Base-by-base conservation (phyloP, 2,329 filamentous ascomycete genomes). In the Claviceps lovelessii region DNA sequence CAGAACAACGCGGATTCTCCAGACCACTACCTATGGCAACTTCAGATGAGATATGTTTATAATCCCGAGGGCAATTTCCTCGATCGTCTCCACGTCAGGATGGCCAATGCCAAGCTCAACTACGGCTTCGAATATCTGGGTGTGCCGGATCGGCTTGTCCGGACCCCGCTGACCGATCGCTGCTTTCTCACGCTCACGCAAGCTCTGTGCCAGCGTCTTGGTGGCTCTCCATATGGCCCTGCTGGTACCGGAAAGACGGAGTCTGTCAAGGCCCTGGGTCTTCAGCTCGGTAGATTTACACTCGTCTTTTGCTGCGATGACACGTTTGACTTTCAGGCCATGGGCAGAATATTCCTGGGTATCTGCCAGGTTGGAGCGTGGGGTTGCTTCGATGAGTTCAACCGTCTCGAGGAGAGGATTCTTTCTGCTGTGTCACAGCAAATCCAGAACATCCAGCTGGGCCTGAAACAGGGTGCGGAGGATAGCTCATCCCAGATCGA, bases 331-430 rank as follows among this genome's bases (percentile, higher is more conserved):
- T 98, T 97, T 77, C 93, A 98, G 66, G 93, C 93, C 52, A 98
- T 99, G 93, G 94, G 94, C 15, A 88, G 93, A 62, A 99, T 99
- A 63, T 98, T 99, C 79, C 78, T 98, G 41, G 93, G 93, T 78
- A 95, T 99, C 58, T 98, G 94, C 68, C 93, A 98, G 69, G 93
- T 99, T 50, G 93, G 93, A 68, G 93, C 93, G 5, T 99, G 93
- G 93, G 94, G 94, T 64, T 99, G 93, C 75, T 99, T 99, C 70
- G 93, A 99, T 66, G 93, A 99, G 74, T 99, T 99, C 77, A 99
- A 99, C 72, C 88, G 93, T 79, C 77, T 99, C 23, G 93, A 99
- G 65, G 93, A 99, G 73, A 84, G 93, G 60, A 99, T 99, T 57
- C 72, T 99, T 58, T 98, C 94, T 48, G 93, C 93, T 19, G 94